Conservation (phyloP, 2,329 filamentous ascomycete genomes). For the Trichoderma semiorbis region DNA sequence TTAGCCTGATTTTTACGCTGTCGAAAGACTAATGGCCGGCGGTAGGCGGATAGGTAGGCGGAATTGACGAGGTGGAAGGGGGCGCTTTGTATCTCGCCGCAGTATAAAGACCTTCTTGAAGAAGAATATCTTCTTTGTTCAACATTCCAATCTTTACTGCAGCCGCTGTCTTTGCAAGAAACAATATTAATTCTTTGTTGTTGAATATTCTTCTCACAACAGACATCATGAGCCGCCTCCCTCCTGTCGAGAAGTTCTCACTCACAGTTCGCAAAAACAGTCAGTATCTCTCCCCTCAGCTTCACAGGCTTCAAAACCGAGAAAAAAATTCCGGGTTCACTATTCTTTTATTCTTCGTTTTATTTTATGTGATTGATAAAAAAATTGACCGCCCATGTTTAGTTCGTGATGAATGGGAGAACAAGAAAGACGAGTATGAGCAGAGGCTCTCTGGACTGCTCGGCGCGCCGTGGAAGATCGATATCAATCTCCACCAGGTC, state of each 20-base stretch:
- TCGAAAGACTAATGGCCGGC: not conserved
- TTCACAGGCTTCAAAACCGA: no score
- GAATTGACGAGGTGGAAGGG: not conserved
- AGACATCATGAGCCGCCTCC: conserved; percentile 32
- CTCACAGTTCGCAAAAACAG: conserved; percentile 51
- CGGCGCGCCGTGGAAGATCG: conserved; percentile 48
- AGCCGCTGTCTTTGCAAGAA: not conserved
- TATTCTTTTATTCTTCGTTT: not conserved
- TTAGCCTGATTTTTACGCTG: not conserved
- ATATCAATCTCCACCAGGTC: conserved; percentile 45
- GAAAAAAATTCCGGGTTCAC: no score
- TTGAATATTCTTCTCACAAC: not conserved
- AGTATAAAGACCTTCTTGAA: not conserved
- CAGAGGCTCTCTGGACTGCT: conserved; percentile 43
- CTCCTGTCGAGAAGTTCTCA: conserved; percentile 48
- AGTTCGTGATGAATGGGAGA: conserved; percentile 54
- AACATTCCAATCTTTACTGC: not conserved
- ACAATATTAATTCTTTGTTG: not conserved
- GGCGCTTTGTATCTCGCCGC: not conserved
- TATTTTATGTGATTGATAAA: conserved; percentile 29
- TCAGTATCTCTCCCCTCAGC: conserved; percentile 26
- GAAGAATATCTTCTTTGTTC: not conserved
- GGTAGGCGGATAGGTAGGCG: not conserved
- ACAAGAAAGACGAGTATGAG: conserved; percentile 44
- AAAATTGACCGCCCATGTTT: conserved; percentile 30